Conservation (phyloP, 805 yeast species). For the Clavispora vitiphila region DNA sequence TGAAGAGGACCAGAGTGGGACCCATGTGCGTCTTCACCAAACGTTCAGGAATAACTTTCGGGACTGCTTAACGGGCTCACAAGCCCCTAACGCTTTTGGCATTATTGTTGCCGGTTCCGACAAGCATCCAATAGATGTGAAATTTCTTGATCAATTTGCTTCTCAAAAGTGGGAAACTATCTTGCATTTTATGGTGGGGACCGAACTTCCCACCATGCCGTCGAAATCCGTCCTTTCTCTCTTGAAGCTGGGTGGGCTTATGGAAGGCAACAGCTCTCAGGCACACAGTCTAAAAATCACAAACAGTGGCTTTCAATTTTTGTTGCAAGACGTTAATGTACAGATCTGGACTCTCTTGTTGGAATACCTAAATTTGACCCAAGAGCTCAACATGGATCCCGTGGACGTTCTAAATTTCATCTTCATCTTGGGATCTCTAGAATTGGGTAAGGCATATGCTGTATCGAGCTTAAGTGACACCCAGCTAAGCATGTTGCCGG, state of each 20-base stretch:
- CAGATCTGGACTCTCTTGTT: constrained; percentile 91
- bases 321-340: constrained; percentile 86
- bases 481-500: constrained; percentile 81
- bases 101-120: constrained; percentile 52
- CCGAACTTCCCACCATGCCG: constrained; percentile 62
- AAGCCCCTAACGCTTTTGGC: constrained; percentile 68
- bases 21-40: constrained; percentile 55
- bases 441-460: constrained; percentile 82
- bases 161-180: constrained; percentile 91
- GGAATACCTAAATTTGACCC: constrained; percentile 83
- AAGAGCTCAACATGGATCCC: constrained; percentile 83
- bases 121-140: constrained; percentile 53
- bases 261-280: constrained; percentile 56
- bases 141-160: constrained; percentile 73
- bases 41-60: constrained; percentile 72
- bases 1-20: constrained; percentile 49
- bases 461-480: constrained; percentile 68
- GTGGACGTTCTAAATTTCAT: constrained; percentile 93
- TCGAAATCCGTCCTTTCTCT: constrained; percentile 77
- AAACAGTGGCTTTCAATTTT: constrained; percentile 87
- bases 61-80: constrained; percentile 80
- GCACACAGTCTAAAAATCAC: constrained; percentile 61
- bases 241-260: constrained; percentile 74
- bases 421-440: constrained; percentile 88
- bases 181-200: constrained; percentile 96